A percentile compares a stretch with the other conserved stretches of the same genome.
These are phyloP conservation scores for Eleusine coracana DNA, from an alignment of 176 grass and related monocot species.

Conservation along the genomic window DNA sequence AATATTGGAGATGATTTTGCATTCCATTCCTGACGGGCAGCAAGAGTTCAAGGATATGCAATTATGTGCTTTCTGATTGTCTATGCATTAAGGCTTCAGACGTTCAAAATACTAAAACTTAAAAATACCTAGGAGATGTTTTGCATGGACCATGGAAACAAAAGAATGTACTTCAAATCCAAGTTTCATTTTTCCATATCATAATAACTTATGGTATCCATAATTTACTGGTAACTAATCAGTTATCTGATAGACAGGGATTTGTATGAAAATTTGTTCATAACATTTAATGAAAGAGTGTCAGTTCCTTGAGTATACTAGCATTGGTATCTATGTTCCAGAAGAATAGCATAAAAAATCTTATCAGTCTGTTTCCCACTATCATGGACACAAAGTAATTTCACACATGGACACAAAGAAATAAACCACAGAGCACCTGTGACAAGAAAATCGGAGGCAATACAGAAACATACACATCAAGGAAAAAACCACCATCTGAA, in stretches of 20 bases:
- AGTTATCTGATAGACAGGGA: background rate
- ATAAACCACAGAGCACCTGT: background rate
- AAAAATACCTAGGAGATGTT: background rate
- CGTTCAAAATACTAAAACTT: background rate
- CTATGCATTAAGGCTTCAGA: slow-evolving; percentile 9
- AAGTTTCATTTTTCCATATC: background rate
- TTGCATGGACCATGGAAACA: background rate
- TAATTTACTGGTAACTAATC: background rate
- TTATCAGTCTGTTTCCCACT: background rate
- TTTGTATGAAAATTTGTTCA: background rate
- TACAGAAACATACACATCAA: slow-evolving; percentile 67
- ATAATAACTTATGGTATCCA: background rate
- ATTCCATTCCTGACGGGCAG: slow-evolving; percentile 22
- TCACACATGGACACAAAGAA: background rate
- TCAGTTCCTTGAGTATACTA: background rate
- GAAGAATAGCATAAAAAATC: background rate
- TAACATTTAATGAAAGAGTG: background rate
- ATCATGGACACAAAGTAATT: slow-evolving; percentile 4
- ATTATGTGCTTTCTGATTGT: background rate
- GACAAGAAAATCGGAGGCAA: background rate
- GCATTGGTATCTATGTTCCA: background rate
- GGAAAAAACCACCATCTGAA: slow-evolving; percentile 88
- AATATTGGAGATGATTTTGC: background rate
- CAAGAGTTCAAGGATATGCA: slow-evolving; percentile 4
- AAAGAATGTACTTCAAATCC: background rate